Conservation (phyloP, 768 basidiomycete genomes). For the Suillus fuscotomentosus region DNA sequence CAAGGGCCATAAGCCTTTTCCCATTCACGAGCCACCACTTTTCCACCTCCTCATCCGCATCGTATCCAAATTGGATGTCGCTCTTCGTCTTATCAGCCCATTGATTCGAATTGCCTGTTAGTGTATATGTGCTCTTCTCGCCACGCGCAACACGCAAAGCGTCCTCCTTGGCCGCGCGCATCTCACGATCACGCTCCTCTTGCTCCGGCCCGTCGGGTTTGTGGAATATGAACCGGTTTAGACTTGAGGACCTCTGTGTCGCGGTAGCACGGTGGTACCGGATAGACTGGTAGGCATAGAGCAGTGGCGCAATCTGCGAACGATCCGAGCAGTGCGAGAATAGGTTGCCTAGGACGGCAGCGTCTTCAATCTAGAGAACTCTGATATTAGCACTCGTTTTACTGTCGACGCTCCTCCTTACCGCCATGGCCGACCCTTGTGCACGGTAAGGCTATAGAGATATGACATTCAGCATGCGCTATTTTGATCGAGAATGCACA, state of each 20-base stretch:
- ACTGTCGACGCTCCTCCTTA: conserved; percentile 20
- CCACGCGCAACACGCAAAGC: conserved; percentile 29
- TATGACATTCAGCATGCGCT: not conserved
- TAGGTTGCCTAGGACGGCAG: conserved; percentile 43
- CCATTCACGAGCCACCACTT: conserved; percentile 46
- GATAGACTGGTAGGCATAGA: conserved; percentile 52
- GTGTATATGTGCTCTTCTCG: conserved; percentile 10
- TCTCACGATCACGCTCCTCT: conserved; percentile 46
- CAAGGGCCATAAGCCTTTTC: conserved; percentile 8
- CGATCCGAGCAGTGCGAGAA: conserved; percentile 44
- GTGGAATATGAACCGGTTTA: conserved; percentile 57
- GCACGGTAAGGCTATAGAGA: conserved; percentile 46
- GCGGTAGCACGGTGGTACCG: conserved; percentile 48
- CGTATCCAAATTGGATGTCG: conserved; percentile 48
- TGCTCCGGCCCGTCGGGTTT: conserved; percentile 55
- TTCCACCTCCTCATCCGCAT: conserved; percentile 50
- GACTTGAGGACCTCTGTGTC: conserved; percentile 48
- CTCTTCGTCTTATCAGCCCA: conserved; percentile 60
- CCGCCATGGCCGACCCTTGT: conserved; percentile 56
- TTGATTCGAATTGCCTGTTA: conserved; percentile 44
- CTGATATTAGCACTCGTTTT: conserved; percentile 5
- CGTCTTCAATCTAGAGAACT: conserved; percentile 31
- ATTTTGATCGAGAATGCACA: not conserved
- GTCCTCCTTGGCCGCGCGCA: conserved; percentile 47
- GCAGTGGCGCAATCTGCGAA: conserved; percentile 43